Conservation (phyloP, 2,329 filamentous ascomycete species). For the Juglanconis sp. region DNA sequence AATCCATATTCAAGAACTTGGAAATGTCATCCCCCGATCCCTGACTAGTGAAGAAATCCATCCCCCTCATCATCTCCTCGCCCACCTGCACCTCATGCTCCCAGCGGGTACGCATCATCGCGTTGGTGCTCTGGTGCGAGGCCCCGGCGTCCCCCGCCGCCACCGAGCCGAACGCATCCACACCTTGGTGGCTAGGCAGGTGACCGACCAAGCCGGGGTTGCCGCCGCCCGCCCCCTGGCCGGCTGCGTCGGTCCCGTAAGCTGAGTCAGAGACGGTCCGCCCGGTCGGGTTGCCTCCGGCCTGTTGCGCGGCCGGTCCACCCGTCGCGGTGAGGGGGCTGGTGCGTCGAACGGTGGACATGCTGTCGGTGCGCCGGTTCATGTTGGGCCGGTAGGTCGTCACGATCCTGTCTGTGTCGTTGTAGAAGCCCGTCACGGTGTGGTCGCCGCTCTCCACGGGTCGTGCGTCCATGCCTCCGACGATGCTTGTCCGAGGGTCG, state of each 20-base stretch:
- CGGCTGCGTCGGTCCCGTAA: constrained; percentile 3
- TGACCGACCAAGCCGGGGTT: not conserved
- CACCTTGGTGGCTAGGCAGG: constrained; percentile 1
- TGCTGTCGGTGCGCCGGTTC: not conserved
- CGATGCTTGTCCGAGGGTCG: not conserved
- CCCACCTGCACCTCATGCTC: constrained; percentile 3
- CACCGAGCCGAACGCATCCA: not conserved
- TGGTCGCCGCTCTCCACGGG: not conserved
- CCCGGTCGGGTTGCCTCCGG: not conserved
- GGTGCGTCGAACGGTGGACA: constrained; percentile 8
- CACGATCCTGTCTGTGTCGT: constrained; percentile 2
- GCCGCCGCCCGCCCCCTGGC: not conserved
- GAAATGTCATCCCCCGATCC: constrained; percentile 4
- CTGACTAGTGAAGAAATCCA: constrained; percentile 9
- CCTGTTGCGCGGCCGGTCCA: not conserved
- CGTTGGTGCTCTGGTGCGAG: constrained; percentile 2
- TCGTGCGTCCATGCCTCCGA: not conserved
- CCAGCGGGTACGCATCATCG: constrained; percentile 6
- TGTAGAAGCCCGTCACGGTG: constrained; percentile 5
- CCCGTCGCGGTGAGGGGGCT: not conserved
- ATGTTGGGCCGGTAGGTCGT: not conserved
- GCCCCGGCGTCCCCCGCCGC: not conserved
- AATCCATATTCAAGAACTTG: constrained; percentile 15
- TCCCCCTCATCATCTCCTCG: constrained; percentile 2
- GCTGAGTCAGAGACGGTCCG: not conserved